phyloP scores from a whole-genome alignment of 2,329 filamentous ascomycete genomes.

The Hirsutella thompsonii region DNA sequence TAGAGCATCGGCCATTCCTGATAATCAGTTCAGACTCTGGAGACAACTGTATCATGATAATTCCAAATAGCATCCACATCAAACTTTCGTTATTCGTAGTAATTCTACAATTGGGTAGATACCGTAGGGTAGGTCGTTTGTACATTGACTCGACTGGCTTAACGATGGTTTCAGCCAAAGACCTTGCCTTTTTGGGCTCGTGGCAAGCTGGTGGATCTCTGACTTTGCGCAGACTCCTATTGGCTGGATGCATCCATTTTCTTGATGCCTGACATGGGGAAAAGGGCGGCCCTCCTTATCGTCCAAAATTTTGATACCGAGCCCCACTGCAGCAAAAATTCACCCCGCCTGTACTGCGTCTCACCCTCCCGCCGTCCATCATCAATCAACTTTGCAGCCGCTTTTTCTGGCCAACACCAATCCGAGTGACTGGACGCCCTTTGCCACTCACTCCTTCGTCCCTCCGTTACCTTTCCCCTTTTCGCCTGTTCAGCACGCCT shows the following conservation, averaged over 20 bases:
- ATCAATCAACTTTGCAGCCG: constrained; percentile 6
- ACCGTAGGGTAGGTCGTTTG: too few species aligned
- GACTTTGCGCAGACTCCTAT: too few species aligned
- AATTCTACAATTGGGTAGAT: too few species aligned
- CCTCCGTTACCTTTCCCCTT: neutral
- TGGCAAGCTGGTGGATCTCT: too few species aligned
- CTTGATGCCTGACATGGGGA: constrained; percentile 19
- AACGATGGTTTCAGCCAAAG: too few species aligned
- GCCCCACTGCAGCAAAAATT: constrained; percentile 26
- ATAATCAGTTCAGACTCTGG: too few species aligned
- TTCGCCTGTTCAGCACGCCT: neutral
- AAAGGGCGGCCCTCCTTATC: constrained; percentile 6
- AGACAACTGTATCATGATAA: too few species aligned
- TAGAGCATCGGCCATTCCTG: too few species aligned
- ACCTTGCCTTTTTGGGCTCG: neutral
- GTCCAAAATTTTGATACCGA: constrained; percentile 20
- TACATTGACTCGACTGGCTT: too few species aligned
- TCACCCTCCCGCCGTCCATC: constrained; percentile 1
- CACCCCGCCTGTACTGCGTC: constrained; percentile 22
- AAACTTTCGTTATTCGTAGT: too few species aligned
- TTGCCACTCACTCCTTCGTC: neutral
- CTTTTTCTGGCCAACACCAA: constrained; percentile 2
- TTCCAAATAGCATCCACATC: too few species aligned
- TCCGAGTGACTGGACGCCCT: neutral
- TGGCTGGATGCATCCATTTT: neutral